Base-by-base conservation (phyloP, 257 asterid genomes). In the Salvia rosmarinus region DNA sequence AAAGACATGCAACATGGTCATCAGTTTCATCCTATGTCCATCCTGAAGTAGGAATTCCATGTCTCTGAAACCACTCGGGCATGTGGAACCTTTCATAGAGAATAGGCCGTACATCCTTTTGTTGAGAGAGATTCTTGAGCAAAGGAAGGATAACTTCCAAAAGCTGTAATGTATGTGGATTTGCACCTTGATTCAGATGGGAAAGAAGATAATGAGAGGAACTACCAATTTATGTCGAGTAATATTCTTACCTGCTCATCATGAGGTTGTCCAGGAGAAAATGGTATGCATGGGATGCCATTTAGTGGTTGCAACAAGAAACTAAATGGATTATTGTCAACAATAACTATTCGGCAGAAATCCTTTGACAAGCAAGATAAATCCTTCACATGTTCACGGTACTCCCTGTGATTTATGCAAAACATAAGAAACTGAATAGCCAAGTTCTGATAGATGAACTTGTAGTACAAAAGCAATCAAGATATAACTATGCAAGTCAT, bases 281-380 rank as follows among this genome's bases (percentile, higher is more conserved):
- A 82, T 23, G 86, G 86, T 59, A 89, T 79, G 81, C 98, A 91
- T 2, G 99, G 99, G 74, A 91, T 89, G 71, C 99, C 99, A 70
- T 94, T 94, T 47, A 84, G 70, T 51, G 99, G 99, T 82, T 94
- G 99, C 83, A 90, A 78, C 75, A 94, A 76, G 88, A 94, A 94
- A 82, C 99, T 94, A 73, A 91, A 94, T 2, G 99, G 97, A 75
- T 94, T 89, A 77, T 94, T 94, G 85, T 94, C 99, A 43, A 94
- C 99, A 66, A 91, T 87, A 47, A 94, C 99, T 55, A 74, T 81
- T 75, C 96, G 85, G 64, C 87, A 66, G 20, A 91, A 55, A 71
- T 94, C 95, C 74, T 85, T 85, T 17, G 99, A 84, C 81, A 91
- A 74, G 84, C 90, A 74, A 9, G 88, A 79, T 71, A 94, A 82